phyloP scores from a whole-genome alignment of 2,329 filamentous ascomycete species.

The Pseudopyricularia cyperi region DNA sequence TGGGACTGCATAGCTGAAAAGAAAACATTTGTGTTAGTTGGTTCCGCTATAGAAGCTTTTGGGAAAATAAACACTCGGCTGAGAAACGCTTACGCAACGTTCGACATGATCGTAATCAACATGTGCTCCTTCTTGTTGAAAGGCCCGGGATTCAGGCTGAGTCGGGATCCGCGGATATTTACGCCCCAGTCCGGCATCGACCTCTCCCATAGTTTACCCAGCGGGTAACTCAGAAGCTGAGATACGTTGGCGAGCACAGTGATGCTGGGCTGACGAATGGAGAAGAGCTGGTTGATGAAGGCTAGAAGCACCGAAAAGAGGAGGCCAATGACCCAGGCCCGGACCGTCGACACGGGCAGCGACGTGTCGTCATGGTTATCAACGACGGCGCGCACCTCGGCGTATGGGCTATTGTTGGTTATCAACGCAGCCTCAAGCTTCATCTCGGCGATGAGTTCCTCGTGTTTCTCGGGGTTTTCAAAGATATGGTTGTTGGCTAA shows the following conservation, averaged over 20 bases:
- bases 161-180: conserved; percentile 29
- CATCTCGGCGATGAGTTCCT: conserved; percentile 52
- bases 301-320: conserved; percentile 33
- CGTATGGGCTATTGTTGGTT: conserved; percentile 42
- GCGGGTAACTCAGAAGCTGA: conserved; percentile 41
- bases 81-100: conserved; percentile 36
- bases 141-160: conserved; percentile 40
- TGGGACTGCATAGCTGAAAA: conserved; percentile 19
- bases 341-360: conserved; percentile 38
- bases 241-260: conserved; percentile 40
- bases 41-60: no score
- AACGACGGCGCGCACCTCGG: conserved; percentile 42
- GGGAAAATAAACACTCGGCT: no score
- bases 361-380: conserved; percentile 39
- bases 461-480: conserved; percentile 30
- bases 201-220: conserved; percentile 36
- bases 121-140: conserved; percentile 50
- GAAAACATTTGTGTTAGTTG: not conserved
- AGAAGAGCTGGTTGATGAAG: conserved; percentile 45
- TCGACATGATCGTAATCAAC: conserved; percentile 48
- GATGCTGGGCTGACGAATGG: conserved; percentile 41
- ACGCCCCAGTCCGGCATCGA: conserved; percentile 37
- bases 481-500: conserved; percentile 29
- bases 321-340: conserved; percentile 40
- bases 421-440: conserved; percentile 41